Evolutionary conservation across 345 rosid genomes (phyloP).

Genomic region (Arabidopsis suecica): DNA sequence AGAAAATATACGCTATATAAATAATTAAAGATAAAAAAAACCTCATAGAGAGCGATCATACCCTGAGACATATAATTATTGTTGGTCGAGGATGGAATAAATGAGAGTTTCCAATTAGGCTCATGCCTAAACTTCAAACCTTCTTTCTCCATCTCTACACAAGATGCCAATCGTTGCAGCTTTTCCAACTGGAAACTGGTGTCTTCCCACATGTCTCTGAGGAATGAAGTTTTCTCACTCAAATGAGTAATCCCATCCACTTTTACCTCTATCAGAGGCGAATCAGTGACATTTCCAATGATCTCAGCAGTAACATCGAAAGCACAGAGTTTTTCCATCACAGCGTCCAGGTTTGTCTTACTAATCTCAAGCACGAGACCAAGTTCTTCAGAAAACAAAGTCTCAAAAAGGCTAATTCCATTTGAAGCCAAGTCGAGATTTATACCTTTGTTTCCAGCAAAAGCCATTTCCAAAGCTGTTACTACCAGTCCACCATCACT

Average conservation of each 20-base stretch:
- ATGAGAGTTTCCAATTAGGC: slow-evolving; percentile 78
- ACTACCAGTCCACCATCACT: slow-evolving; percentile 93
- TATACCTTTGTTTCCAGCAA: slow-evolving; percentile 87
- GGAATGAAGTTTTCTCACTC: slow-evolving; percentile 64
- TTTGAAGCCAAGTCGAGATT: slow-evolving; percentile 57
- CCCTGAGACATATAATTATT: slow-evolving; percentile 55
- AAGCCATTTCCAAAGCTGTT: slow-evolving; percentile 86
- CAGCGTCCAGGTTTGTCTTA: slow-evolving; percentile 60
- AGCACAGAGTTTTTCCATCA: slow-evolving; percentile 56
- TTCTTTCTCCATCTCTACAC: slow-evolving; percentile 87
- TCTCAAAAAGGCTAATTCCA: slow-evolving; percentile 72
- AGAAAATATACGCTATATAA: background rate
- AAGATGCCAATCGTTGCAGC: slow-evolving; percentile 77
- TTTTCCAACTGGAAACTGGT: slow-evolving; percentile 87
- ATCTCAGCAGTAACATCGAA: slow-evolving; percentile 61
- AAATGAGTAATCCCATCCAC: slow-evolving; percentile 64
- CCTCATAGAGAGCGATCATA: slow-evolving; percentile 22
- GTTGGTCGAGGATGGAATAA: slow-evolving; percentile 73
- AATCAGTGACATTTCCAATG: slow-evolving; percentile 73
- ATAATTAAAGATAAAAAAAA: background rate
- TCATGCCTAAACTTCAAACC: slow-evolving; percentile 75
- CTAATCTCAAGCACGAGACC: slow-evolving; percentile 86
- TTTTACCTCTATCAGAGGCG: slow-evolving; percentile 59
- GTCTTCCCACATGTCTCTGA: slow-evolving; percentile 94
- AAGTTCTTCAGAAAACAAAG: slow-evolving; percentile 86